Evolutionary conservation across 1,284 basidiomycete genomes (phyloP), one percentile per base, ranked within the genome.

Genomic region (Pseudozyma flocculosa): DNA sequence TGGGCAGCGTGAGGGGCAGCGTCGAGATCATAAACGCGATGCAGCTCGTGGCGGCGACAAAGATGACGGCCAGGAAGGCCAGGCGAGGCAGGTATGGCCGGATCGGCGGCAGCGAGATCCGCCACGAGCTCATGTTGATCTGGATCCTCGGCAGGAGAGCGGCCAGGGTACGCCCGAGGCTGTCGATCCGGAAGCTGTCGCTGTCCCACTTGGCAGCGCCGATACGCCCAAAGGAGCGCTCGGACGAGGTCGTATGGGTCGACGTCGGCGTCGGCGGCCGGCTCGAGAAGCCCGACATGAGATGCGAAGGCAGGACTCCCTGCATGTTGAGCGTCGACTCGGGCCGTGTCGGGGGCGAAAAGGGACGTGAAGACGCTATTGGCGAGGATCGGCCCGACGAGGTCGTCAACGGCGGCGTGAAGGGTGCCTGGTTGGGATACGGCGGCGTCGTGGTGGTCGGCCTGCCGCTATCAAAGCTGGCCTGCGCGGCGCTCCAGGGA

Each of bases 1-100:
- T 61, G 2, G 75, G 75, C 24, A 78, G 48, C 15, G 53, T 58
- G 13, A 78, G 53, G 9, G 75, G 75, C n/a, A 78, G 43, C 2
- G 73, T 76, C 2, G 67, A 67, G 37, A 78, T 60, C 46, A 65
- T 62, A 26, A 70, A 45, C 24, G 73, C 50, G 41, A 78, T 53
- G 48, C 65, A 50, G 22, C 58, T 51, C 2, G 75, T 78, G 2
- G 74, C 72, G 22, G 54, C 47, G 24, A 67, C 61, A 44, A 78
- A 76, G 39, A 65, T 52, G 39, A 55, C 29, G 11, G 61, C 55
- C 9, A 76, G 61, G 44, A 70, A 57, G 9, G 53, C 41, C 3
- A 76, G 46, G 15, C 70, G 61, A 4, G 63, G 71, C 29, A 73
- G 39, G 43, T 68, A 62, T 1, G 72, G 73, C n/a, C 61, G 53